Evolutionary conservation across 306 rosid species (phyloP).

Genomic region (Gastrolobium villosum): DNA sequence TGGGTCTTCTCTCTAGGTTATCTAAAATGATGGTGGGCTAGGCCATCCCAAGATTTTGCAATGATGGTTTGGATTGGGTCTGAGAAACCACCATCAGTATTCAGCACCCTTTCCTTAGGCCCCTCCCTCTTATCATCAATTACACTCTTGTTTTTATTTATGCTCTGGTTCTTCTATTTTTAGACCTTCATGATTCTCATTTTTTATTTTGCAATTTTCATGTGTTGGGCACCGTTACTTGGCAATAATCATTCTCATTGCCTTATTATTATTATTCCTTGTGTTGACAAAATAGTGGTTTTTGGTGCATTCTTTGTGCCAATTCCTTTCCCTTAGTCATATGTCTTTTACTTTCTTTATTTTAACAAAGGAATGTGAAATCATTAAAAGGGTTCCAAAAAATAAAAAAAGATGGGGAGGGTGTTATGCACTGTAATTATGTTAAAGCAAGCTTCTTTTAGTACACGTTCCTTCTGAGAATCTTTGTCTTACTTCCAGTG

Average conservation of each 20-base stretch:
- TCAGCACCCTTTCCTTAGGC: constrained; percentile 45
- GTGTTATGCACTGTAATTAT: constrained; percentile 33
- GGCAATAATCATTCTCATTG: constrained; percentile 65
- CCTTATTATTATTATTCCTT: constrained; percentile 47
- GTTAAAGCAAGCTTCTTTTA: constrained; percentile 41
- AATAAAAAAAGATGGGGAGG: constrained; percentile 37
- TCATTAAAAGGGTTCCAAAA: constrained; percentile 46
- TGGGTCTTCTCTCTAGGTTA: constrained; percentile 75
- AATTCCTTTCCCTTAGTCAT: constrained; percentile 28
- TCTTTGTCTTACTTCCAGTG: constrained; percentile 33
- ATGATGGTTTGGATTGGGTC: constrained; percentile 98
- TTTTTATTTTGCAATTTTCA: constrained; percentile 50
- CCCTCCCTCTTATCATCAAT: constrained; percentile 49
- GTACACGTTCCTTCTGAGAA: constrained; percentile 45
- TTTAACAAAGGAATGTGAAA: constrained; percentile 45
- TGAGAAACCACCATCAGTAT: constrained; percentile 67
- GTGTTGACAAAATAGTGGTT: constrained; percentile 47
- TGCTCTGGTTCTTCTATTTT: constrained; percentile 52
- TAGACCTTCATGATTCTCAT: constrained; percentile 53
- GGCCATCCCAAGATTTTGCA: constrained; percentile 98
- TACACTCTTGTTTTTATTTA: constrained; percentile 59
- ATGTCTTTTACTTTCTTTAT: constrained; percentile 9
- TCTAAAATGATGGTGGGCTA: constrained; percentile 97
- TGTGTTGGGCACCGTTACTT: constrained; percentile 68
- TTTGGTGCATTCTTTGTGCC: constrained; percentile 38